Base-by-base conservation (phyloP, 495 filamentous ascomycete species). In the Xylaria intraflava region DNA sequence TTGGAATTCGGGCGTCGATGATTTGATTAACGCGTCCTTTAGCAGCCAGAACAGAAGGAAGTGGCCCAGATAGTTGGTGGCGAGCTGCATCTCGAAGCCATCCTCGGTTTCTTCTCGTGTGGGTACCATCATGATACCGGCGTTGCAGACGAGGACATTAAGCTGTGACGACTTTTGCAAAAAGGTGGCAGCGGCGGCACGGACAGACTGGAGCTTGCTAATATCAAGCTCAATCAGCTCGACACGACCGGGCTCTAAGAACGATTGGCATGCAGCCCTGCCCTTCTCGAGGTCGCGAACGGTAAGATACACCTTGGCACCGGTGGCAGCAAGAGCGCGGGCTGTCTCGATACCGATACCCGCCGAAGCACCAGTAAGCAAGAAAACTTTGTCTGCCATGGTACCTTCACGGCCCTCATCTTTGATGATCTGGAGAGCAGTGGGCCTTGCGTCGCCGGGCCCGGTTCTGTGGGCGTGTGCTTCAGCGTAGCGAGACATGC, bases 281-380 rank as follows among this genome's bases (percentile, higher is more conserved):
- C 60, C 73, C 51, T 72, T 76, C 10, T 62, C 50, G 10, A 67
- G 23, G 53, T 77, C 54, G 1, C 78, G 68, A 7, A 57, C 74
- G 1, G 69, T 67, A 2, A 77, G 60, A 57, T 65, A 79, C 3
- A 82, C 47, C 4, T 62, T 72, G 5, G 74, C 78, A 2, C 78
- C 79, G 0, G 79, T 81, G 14, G 64, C 55, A 24, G 56, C 55
- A 1, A 81, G 39, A 0, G 78, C 76, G 11, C 69, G 64, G 7
- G 65, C 74, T 0, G 78, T 82, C 55, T 78, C 72, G 48, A 78
- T 61, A 2, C 79, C 80, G 40, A 83, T 77, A 8, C 80, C 79
- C 0, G 73, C 69, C 6, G 73, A 72, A n/a, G 60, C 61, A 7
- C 80, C 78, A 0, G 78, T 81, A 31, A 82, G 67, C 31, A 82